Conservation (phyloP, 2,329 filamentous ascomycete genomes). For the Arthrocladium fulminans region DNA sequence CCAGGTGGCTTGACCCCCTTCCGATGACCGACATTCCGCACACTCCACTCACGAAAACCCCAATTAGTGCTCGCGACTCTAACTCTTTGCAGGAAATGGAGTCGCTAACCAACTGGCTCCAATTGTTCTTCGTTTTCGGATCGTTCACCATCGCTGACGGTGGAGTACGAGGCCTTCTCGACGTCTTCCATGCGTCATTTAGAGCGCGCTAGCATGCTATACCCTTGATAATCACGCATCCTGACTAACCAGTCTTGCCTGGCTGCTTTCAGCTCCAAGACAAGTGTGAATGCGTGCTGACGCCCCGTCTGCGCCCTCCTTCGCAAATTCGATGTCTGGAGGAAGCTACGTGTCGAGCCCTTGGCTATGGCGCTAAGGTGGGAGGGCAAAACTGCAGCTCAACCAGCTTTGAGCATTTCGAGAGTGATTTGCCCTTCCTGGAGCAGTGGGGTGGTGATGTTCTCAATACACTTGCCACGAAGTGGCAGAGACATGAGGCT, state of each 20-base stretch:
- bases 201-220: neutral
- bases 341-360: neutral
- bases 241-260: neutral
- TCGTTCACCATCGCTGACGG: conserved; percentile 1
- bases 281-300: conserved; percentile 1
- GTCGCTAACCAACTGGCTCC: neutral
- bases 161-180: conserved; percentile 4
- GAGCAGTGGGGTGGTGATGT: no score
- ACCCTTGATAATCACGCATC: neutral
- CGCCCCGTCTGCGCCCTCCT: neutral
- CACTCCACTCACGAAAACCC: neutral
- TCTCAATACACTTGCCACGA: no score
- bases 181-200: conserved; percentile 8
- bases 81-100: conserved; percentile 1
- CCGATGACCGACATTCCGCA: conserved; percentile 1
- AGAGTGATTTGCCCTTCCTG: no score
- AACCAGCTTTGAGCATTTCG: no score
- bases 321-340: neutral
- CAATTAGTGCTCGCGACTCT: neutral
- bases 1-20: no score
- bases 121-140: neutral
- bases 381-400: no score
- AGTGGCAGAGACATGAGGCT: no score
- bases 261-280: conserved; percentile 2
- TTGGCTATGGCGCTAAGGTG: no score